Evolutionary conservation across 495 filamentous ascomycete species (phyloP).

Genomic region (Haplographium delicatum): DNA sequence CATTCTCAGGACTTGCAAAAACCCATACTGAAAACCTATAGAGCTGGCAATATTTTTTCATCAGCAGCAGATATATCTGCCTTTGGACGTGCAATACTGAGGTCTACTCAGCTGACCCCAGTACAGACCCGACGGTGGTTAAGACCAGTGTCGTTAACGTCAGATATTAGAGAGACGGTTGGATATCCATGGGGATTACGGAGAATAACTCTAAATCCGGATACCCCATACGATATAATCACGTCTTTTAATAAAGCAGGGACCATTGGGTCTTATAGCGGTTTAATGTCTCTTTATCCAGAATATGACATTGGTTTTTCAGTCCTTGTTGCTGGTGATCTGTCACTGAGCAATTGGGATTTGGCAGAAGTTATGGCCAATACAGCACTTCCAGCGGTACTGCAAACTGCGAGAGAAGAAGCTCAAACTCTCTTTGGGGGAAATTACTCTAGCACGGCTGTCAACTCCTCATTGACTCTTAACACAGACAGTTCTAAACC

Average conservation of each 20-base stretch:
- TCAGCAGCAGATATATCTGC: conserved; percentile 44
- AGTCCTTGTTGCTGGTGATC: conserved; percentile 41
- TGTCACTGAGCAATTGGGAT: conserved; percentile 24
- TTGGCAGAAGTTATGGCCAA: conserved; percentile 31
- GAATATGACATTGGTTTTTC: conserved; percentile 49
- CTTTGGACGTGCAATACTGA: conserved; percentile 50
- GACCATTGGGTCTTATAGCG: conserved; percentile 40
- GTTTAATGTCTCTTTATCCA: conserved; percentile 40
- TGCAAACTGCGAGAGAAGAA: conserved; percentile 29
- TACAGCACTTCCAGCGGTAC: conserved; percentile 34
- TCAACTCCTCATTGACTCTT: conserved; percentile 31
- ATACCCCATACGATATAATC: conserved; percentile 22
- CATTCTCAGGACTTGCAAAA: background rate
- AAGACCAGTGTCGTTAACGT: conserved; percentile 47
- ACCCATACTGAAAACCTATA: conserved; percentile 14
- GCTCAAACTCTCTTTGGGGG: conserved; percentile 32
- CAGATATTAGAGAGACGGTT: conserved; percentile 38
- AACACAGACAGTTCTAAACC: conserved; percentile 29
- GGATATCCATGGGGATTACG: conserved; percentile 57
- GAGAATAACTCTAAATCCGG: conserved; percentile 30
- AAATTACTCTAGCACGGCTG: conserved; percentile 15
- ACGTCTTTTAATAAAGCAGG: conserved; percentile 46
- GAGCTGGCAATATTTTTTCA: conserved; percentile 54
- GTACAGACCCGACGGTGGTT: conserved; percentile 50
- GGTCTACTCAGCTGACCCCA: conserved; percentile 38